phyloP scores from a whole-genome alignment of 345 rosid genomes.

The Nasturtium officinale region DNA sequence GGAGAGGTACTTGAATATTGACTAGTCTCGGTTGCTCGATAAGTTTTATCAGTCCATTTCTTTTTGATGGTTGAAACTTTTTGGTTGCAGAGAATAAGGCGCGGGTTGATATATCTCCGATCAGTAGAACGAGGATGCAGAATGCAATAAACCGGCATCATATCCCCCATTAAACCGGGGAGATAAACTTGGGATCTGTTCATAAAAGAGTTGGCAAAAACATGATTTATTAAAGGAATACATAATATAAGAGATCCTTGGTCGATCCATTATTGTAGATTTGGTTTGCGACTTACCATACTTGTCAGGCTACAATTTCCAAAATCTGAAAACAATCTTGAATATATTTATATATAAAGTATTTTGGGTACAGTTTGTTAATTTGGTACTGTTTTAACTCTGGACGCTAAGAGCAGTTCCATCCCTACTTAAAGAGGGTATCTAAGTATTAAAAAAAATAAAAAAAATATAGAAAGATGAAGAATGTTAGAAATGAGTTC shows the following conservation, averaged over 20 bases:
- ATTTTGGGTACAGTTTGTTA: neutral
- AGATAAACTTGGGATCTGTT: constrained; percentile 20
- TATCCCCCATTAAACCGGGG: constrained; percentile 4
- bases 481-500: no score
- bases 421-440: no score
- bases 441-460: no score
- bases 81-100: constrained; percentile 70
- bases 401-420: no score
- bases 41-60: neutral
- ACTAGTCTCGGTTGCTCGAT: constrained; percentile 9
- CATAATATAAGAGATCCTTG: constrained; percentile 33
- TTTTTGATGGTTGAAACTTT: neutral
- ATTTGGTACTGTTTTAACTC: no score
- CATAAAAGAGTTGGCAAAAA: constrained; percentile 33
- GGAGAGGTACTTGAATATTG: constrained; percentile 61
- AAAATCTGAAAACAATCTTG: neutral
- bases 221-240: constrained; percentile 32
- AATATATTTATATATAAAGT: neutral
- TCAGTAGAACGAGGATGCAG: constrained; percentile 73
- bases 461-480: no score
- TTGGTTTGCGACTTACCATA: constrained; percentile 15
- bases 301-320: constrained; percentile 20
- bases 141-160: constrained; percentile 46
- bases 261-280: constrained; percentile 16
- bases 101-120: constrained; percentile 67